Conservation (phyloP, 2,329 filamentous ascomycete genomes). For the Fusarium cyanostomum region DNA sequence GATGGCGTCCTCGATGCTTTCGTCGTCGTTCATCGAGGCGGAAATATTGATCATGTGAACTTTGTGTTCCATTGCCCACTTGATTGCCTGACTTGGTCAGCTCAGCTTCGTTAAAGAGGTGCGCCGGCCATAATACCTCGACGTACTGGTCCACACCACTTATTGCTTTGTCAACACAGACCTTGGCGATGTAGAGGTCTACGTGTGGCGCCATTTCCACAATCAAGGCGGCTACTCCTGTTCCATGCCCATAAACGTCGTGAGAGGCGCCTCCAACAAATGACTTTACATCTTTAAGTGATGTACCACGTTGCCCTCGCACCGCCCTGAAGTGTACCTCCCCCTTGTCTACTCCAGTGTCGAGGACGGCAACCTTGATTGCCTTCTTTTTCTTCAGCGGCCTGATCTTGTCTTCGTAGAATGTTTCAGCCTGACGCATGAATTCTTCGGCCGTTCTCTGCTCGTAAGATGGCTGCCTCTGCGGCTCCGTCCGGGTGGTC, state of each 20-base stretch:
- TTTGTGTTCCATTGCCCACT: not conserved
- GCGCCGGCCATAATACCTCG: not conserved
- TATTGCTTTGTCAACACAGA: not conserved
- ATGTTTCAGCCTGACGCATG: not conserved
- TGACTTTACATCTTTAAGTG: not conserved
- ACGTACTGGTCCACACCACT: not conserved
- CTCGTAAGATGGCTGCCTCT: not conserved
- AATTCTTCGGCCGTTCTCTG: not conserved
- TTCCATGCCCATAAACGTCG: slow-evolving; percentile 9
- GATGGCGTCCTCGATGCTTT: not conserved
- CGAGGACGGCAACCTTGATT: slow-evolving; percentile 9
- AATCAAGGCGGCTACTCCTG: slow-evolving; percentile 1
- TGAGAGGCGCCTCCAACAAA: not conserved
- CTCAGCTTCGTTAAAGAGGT: not conserved
- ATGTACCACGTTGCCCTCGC: not conserved
- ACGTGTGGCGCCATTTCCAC: slow-evolving; percentile 7
- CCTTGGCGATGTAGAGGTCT: slow-evolving; percentile 17
- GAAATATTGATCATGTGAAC: slow-evolving; percentile 18
- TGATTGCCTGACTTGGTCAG: slow-evolving; percentile 2
- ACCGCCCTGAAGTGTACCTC: not conserved
- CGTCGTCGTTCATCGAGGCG: not conserved
- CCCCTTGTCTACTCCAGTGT: slow-evolving; percentile 2
- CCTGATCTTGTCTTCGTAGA: not conserved
- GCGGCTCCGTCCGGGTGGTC: not conserved
- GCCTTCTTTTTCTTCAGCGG: not conserved